Conservation (phyloP, 2,329 filamentous ascomycete genomes). For the Diaporthe longicolla region DNA sequence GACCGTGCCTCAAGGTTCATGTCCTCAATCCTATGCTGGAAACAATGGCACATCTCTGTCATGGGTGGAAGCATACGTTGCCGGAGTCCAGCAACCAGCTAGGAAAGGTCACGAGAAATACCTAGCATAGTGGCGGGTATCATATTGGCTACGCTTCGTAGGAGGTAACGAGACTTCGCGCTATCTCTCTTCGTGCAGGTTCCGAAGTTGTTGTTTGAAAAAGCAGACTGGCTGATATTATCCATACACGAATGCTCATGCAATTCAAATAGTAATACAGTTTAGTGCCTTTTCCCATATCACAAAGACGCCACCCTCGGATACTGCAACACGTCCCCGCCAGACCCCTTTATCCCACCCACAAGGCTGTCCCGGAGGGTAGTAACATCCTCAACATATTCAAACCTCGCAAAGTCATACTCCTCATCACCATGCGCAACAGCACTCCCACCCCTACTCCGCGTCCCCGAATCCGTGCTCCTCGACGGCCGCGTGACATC, state of each 20-base stretch:
- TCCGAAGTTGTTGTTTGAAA: too few relatives aligned
- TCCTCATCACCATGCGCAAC: background rate
- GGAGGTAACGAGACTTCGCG: too few relatives aligned
- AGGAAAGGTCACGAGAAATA: too few relatives aligned
- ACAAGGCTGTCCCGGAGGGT: conserved; percentile 10
- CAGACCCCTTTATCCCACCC: background rate
- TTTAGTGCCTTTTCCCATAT: background rate
- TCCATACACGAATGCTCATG: background rate
- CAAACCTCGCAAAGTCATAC: conserved; percentile 34
- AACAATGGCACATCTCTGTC: too few relatives aligned
- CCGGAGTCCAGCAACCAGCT: too few relatives aligned
- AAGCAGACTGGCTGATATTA: too few relatives aligned
- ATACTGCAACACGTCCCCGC: background rate
- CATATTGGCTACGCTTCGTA: too few relatives aligned
- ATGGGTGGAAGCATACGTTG: too few relatives aligned
- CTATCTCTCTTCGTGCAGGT: too few relatives aligned
- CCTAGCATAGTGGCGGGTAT: too few relatives aligned
- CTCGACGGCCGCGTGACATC: conserved; percentile 20
- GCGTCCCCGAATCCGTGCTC: conserved; percentile 3
- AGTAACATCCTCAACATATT: conserved; percentile 36
- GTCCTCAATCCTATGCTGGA: too few relatives aligned
- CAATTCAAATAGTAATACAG: background rate
- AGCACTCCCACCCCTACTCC: background rate
- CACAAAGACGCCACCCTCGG: conserved; percentile 13
- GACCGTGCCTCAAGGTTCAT: too few relatives aligned